Conservation (phyloP, 2,329 filamentous ascomycete genomes). For the Aspergillus fructus region DNA sequence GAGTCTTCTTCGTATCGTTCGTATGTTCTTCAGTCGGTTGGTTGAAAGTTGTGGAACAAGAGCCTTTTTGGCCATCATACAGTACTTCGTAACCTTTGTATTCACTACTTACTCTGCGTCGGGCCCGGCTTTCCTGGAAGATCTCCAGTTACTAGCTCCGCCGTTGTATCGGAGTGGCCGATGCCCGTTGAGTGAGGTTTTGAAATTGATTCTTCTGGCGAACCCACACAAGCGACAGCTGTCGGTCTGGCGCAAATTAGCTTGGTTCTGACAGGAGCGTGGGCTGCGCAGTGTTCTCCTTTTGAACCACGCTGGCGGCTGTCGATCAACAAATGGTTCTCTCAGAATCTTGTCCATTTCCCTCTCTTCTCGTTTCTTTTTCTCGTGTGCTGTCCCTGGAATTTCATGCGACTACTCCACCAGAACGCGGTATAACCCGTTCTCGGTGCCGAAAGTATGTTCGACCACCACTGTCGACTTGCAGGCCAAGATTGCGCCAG, state of each 20-base stretch:
- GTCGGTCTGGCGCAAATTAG: conserved; percentile 7
- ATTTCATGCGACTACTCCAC: conserved; percentile 9
- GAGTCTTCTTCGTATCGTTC: background rate
- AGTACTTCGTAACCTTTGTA: no score
- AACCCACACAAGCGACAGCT: conserved; percentile 6
- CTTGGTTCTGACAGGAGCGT: conserved; percentile 10
- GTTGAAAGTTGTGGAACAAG: background rate
- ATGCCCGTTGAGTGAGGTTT: conserved; percentile 1
- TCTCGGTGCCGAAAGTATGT: background rate
- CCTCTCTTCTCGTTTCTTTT: conserved; percentile 2
- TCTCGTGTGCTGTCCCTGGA: conserved; percentile 5
- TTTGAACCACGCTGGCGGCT: conserved; percentile 7
- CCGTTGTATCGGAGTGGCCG: background rate
- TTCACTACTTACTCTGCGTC: background rate
- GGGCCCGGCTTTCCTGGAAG: background rate
- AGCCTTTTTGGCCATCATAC: background rate
- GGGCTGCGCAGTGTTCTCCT: conserved; percentile 10
- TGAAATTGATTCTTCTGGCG: conserved; percentile 2
- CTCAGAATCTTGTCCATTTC: background rate
- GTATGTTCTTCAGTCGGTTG: background rate
- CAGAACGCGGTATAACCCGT: conserved; percentile 21
- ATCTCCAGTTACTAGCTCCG: background rate
- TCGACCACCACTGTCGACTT: conserved; percentile 3
- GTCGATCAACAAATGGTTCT: conserved; percentile 6
- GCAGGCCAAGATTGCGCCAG: conserved; percentile 7